Conservation (phyloP, 2,329 filamentous ascomycete genomes). For the Fusarium compactum region DNA sequence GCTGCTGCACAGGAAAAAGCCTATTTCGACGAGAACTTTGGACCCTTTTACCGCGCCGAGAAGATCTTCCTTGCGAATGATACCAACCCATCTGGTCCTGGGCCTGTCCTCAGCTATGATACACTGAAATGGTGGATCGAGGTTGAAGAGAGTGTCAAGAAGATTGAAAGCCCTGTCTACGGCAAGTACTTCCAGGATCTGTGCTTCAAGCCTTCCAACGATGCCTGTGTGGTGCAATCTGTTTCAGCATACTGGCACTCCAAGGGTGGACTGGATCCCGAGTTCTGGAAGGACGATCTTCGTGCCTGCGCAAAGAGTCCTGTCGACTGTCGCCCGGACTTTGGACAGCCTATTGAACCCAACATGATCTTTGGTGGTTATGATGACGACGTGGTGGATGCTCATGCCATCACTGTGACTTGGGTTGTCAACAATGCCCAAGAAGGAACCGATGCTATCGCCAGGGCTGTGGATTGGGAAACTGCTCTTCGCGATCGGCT, state of each 20-base stretch:
- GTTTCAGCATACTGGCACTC: constrained; percentile 89
- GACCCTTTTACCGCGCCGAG: constrained; percentile 94
- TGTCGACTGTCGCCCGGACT: constrained; percentile 86
- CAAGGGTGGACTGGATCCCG: constrained; percentile 54
- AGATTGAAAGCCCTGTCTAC: constrained; percentile 76
- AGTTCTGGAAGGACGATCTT: constrained; percentile 79
- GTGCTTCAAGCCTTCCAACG: constrained; percentile 92
- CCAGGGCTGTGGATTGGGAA: constrained; percentile 90
- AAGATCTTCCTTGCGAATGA: constrained; percentile 96
- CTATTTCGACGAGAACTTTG: constrained; percentile 94
- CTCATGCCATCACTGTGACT: constrained; percentile 85
- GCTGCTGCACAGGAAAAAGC: constrained; percentile 90
- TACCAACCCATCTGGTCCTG: constrained; percentile 70
- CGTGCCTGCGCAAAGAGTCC: constrained; percentile 81
- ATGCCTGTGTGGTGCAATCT: constrained; percentile 92
- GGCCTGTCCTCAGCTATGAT: constrained; percentile 88
- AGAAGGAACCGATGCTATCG: constrained; percentile 77
- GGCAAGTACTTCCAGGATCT: constrained; percentile 82
- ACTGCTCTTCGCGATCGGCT: constrained; percentile 79
- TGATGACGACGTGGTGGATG: constrained; percentile 74
- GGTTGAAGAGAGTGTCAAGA: constrained; percentile 81
- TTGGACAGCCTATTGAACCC: constrained; percentile 88
- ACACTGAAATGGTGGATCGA: constrained; percentile 94
- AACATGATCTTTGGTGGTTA: constrained; percentile 89
- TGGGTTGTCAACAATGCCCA: constrained; percentile 93